phyloP scores from a whole-genome alignment of 306 rosid genomes.

The Castanospermum australe region DNA sequence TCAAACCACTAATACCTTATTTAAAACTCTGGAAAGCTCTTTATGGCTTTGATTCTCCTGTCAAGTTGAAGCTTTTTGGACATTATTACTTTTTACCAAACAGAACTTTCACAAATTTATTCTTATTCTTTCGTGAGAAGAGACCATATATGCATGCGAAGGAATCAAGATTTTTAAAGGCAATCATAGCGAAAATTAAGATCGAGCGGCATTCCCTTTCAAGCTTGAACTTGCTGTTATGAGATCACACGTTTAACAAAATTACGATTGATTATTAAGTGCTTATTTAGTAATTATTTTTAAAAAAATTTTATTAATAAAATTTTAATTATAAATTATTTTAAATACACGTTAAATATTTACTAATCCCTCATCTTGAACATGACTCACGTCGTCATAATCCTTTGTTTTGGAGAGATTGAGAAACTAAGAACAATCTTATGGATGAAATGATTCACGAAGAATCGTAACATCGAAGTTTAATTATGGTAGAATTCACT shows the following conservation, averaged over 20 bases:
- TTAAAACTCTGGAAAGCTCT: conserved; percentile 30
- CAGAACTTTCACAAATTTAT: conserved; percentile 17
- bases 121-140: conserved; percentile 35
- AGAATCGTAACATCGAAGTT: not conserved
- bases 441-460: not conserved
- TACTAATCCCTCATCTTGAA: no score
- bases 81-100: conserved; percentile 34
- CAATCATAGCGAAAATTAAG: not conserved
- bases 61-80: conserved; percentile 36
- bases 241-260: not conserved
- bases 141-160: not conserved
- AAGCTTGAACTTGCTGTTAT: not conserved
- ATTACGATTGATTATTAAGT: no score
- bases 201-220: not conserved
- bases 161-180: not conserved
- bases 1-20: not conserved
- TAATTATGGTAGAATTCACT: not conserved
- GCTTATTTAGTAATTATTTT: no score
- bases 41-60: conserved; percentile 40
- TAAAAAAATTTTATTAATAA: no score
- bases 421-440: not conserved
- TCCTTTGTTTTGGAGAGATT: no score
- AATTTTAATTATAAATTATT: no score
- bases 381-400: no score
- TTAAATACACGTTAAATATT: no score